Base-by-base conservation (phyloP, 2,329 filamentous ascomycete species). In the Talaromyces islandicus region DNA sequence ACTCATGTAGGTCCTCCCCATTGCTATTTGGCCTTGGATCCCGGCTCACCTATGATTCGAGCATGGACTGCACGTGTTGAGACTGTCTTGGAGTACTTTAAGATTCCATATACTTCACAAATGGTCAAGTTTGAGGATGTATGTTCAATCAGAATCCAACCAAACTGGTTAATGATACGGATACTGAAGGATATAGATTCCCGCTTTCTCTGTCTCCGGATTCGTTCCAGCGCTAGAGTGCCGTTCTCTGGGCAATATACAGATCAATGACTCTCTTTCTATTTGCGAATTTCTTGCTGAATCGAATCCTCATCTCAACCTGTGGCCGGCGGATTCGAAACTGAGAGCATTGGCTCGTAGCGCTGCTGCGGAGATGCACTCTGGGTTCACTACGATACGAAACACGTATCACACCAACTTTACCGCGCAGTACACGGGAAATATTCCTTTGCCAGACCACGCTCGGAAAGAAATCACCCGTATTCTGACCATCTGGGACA, bases 261-360 rank as follows among this genome's bases (percentile, higher is more conserved):
- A 60, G 51, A 65, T 73, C 32, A 65, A 64, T 21, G 71, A 73
- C 59, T 70, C 68, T 11, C 68, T 73, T 50, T 63, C 72, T 17
- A 73, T 73, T 43, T 70, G 68, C 62, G 71, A 73, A 58, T 73
- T 68, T 48, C 68, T 73, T 38, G 70, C 71, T 10, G 71, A 72
- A 38, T 67, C 69, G 6, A 59, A 71, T 53, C 70, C 71, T 0
- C 62, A 69, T 0, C 62, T 71, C 0, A 56, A 60, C 6, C 64
- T 73, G 14, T 73, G 71, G 72, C 72, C 72, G 2, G 62, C 59
- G 29, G 72, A 74, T 61, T 67, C 66, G 14, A 62, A 64, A n/a
- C 64, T 74, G 9, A 64, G 72, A 57, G 70, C 71, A 7, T 60
- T 73, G 4, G 72, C 72, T 24, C 67, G 71, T 19, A 70, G 67